phyloP scores from a whole-genome alignment of 345 rosid genomes.

The Citrus sinensis region DNA sequence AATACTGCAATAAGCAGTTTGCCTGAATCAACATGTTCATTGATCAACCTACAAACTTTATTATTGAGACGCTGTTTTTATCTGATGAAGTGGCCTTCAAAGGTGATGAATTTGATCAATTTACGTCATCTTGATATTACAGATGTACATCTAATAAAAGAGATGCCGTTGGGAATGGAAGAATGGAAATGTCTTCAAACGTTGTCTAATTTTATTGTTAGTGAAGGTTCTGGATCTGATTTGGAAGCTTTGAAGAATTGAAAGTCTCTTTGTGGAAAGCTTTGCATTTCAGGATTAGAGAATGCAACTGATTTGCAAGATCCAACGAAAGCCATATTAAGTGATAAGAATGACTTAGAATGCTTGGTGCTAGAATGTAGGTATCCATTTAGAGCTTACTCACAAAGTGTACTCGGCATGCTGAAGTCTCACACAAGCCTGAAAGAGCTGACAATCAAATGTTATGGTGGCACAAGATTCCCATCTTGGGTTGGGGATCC shows the following conservation, averaged over 20 bases:
- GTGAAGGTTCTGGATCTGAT: neutral
- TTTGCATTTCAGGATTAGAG: neutral
- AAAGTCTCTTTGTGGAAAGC: neutral
- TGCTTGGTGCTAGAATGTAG: too few species aligned
- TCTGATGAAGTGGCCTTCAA: neutral
- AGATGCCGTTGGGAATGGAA: neutral
- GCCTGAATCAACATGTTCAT: neutral
- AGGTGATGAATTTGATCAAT: neutral
- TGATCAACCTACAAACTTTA: neutral
- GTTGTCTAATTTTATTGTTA: neutral
- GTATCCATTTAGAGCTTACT: too few species aligned
- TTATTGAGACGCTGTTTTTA: neutral
- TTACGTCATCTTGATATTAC: constrained; percentile 4
- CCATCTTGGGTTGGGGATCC: neutral
- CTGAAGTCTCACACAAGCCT: neutral
- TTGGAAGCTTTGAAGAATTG: neutral
- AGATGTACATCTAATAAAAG: neutral
- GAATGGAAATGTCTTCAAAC: neutral
- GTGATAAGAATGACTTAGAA: too few species aligned
- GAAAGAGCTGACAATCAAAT: neutral
- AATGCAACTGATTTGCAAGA: neutral
- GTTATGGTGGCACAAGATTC: neutral
- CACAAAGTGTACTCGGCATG: neutral
- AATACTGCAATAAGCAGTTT: neutral
- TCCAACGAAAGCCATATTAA: too few species aligned